phyloP scores from a whole-genome alignment of 1,284 basidiomycete genomes.

The Leccinum pachyderme region DNA sequence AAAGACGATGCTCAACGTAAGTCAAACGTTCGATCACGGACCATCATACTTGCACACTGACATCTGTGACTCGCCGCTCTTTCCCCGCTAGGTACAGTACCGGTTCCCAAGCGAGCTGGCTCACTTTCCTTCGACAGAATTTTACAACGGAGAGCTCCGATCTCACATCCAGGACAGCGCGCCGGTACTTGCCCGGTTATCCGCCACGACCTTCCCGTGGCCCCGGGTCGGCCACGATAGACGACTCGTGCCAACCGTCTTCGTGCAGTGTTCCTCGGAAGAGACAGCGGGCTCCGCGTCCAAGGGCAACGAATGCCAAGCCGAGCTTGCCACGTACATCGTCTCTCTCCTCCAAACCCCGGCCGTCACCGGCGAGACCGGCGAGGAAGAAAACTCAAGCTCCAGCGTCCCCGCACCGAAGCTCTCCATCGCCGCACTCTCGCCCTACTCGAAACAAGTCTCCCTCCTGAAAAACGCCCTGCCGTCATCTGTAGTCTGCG shows the following conservation, averaged over 20 bases:
- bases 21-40: constrained; percentile 8
- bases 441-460: constrained; percentile 59
- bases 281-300: constrained; percentile 60
- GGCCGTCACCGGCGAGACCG: not conserved
- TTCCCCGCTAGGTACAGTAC: constrained; percentile 50
- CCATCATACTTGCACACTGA: not conserved
- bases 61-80: not conserved
- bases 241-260: constrained; percentile 48
- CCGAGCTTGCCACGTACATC: constrained; percentile 23
- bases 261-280: constrained; percentile 54
- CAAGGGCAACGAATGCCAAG: constrained; percentile 60
- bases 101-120: constrained; percentile 58
- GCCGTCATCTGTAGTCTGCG: constrained; percentile 43
- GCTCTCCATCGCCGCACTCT: constrained; percentile 51
- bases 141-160: constrained; percentile 52
- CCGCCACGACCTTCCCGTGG: constrained; percentile 54
- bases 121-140: constrained; percentile 57
- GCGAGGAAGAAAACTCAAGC: not conserved
- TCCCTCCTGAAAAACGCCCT: constrained; percentile 42
- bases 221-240: constrained; percentile 32
- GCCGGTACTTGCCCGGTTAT: constrained; percentile 41
- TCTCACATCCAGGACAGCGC: constrained; percentile 45
- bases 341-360: no score
- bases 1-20: constrained; percentile 61
- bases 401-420: not conserved